Evolutionary conservation across 306 rosid species (phyloP).

Genomic region (Leucaena leucocephala): DNA sequence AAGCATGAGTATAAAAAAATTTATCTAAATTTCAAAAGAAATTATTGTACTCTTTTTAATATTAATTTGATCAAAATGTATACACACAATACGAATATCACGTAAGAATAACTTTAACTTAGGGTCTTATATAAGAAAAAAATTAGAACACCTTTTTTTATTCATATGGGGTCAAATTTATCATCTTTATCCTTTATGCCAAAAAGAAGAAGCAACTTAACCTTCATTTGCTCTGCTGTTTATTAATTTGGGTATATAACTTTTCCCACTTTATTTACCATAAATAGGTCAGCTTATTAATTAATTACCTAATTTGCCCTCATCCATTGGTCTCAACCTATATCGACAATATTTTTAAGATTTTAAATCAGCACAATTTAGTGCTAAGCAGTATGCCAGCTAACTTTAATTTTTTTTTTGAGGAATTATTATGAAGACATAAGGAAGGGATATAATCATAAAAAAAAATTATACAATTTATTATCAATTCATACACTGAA

Average conservation of each 20-base stretch:
- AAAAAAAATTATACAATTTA: too few relatives aligned
- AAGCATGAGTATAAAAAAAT: background rate
- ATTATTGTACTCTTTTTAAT: background rate
- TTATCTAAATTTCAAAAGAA: background rate
- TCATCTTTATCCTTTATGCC: background rate
- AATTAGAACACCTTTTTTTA: too few relatives aligned
- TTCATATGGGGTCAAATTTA: too few relatives aligned
- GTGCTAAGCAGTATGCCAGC: background rate
- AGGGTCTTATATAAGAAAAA: background rate
- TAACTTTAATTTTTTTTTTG: too few relatives aligned
- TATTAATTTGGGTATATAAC: background rate
- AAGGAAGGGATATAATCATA: too few relatives aligned
- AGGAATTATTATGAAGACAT: too few relatives aligned
- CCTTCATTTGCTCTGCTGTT: slow-evolving; percentile 10
- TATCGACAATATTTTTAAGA: background rate
- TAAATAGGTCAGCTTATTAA: background rate
- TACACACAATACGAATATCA: background rate
- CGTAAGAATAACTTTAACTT: background rate
- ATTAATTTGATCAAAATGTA: background rate
- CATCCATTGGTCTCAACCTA: background rate
- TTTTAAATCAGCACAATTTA: background rate
- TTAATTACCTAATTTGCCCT: background rate
- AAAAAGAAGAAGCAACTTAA: background rate
- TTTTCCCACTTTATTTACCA: background rate
- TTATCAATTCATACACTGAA: too few relatives aligned